A percentile compares a stretch with the other conserved stretches of the same genome.
phyloP scores from a whole-genome alignment of 2,329 filamentous ascomycete species.

The Sporothrix protearum region DNA sequence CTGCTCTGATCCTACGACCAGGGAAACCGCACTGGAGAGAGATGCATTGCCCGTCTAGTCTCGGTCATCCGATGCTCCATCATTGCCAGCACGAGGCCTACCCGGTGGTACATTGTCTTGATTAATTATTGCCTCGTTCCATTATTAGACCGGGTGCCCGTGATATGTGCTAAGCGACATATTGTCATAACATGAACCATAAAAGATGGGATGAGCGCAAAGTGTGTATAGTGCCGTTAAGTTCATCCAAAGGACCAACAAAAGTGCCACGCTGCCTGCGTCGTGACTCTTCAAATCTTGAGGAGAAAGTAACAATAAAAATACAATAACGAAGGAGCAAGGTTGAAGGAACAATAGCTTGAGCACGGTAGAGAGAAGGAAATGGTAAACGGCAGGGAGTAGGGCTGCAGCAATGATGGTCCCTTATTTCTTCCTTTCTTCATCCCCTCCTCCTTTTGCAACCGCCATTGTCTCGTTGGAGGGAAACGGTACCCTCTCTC shows the following conservation, averaged over 20 bases:
- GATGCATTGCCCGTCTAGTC: neutral
- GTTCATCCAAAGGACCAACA: slow-evolving; percentile 3
- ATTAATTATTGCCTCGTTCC: neutral
- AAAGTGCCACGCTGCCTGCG: neutral
- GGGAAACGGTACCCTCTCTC: neutral
- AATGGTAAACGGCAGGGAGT: neutral
- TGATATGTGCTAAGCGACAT: neutral
- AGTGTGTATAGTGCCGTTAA: neutral
- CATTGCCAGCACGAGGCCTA: neutral
- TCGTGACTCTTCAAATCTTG: neutral
- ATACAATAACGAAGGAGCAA: no score
- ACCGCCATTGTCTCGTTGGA: neutral
- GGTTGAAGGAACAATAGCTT: neutral
- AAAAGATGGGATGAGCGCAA: neutral
- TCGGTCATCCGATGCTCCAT: neutral
- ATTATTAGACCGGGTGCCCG: neutral
- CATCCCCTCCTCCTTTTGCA: neutral
- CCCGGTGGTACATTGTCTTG: neutral
- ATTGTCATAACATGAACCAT: neutral
- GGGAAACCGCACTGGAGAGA: neutral
- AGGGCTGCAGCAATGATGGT: neutral
- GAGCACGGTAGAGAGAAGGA: neutral
- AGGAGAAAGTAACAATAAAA: no score
- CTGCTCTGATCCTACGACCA: neutral
- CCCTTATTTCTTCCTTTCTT: neutral